phyloP scores from a whole-genome alignment of 169 alveolate genomes.

The Cryptosporidium bovis region DNA sequence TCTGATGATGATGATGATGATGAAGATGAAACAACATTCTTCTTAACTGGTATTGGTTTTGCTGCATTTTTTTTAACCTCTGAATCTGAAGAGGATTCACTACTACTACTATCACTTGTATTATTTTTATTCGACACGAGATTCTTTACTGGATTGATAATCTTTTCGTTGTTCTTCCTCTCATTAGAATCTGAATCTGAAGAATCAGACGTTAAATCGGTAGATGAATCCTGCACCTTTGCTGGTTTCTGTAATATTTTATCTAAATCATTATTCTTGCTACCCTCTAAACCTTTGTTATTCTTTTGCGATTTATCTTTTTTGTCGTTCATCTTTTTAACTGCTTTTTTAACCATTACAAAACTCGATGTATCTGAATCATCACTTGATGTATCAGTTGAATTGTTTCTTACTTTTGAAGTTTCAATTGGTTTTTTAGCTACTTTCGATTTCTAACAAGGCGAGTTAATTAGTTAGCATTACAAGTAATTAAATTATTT shows the following conservation, averaged over 20 bases:
- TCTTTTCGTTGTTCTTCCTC: background rate
- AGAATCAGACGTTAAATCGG: slow-evolving; percentile 23
- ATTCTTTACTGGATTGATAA: background rate
- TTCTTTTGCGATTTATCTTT: background rate
- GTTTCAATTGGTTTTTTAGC: slow-evolving; percentile 40
- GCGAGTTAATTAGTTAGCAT: too few species aligned
- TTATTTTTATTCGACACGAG: background rate
- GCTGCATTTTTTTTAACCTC: background rate
- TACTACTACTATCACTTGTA: slow-evolving; percentile 4
- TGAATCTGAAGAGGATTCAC: slow-evolving; percentile 8
- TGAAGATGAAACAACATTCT: slow-evolving; percentile 4
- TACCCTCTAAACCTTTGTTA: background rate
- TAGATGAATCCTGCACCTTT: slow-evolving; percentile 13
- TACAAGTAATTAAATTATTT: too few species aligned
- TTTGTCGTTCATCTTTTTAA: background rate
- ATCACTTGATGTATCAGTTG: slow-evolving; percentile 58
- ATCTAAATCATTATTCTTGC: background rate
- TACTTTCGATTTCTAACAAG: background rate
- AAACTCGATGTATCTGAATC: slow-evolving; percentile 68
- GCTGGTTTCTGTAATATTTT: background rate
- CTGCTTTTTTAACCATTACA: slow-evolving; percentile 68
- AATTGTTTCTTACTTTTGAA: background rate
- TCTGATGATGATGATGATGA: slow-evolving; percentile 1
- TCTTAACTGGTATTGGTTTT: background rate
- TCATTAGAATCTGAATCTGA: slow-evolving; percentile 16